Base-by-base conservation (phyloP, 305 asterid genomes). In the Fraxinus ornus region DNA sequence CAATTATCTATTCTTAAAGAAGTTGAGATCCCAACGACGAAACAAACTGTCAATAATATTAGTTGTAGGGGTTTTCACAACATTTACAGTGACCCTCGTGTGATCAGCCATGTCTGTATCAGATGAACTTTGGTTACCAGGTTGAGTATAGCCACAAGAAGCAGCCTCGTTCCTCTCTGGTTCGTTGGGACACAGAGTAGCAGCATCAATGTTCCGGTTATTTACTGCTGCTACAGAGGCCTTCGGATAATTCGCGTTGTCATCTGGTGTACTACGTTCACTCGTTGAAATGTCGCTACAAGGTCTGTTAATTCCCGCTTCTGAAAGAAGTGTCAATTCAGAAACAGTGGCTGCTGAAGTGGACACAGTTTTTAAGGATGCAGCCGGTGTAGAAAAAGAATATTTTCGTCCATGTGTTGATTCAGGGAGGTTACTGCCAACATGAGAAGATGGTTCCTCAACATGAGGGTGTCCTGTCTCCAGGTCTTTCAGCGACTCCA, bases 21-120 rank as follows among this genome's bases (percentile, higher is more conserved):
- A 91, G 83, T 86, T 92, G 82, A 92, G 86, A 89, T 95, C 98
- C 98, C 97, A 93, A 28, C 98, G 93, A 21, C 97, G 97, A 47
- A 90, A 72, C 78, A 93, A 81, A 76, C 98, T 95, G 57, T 92
- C 98, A 85, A 92, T 86, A 84, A 90, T 87, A 80, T 90, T 91
- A 71, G 82, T 84, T 7, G 95, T 66, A 2, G 94, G 94, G 84
- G 78, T 91, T 83, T 88, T 95, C 86, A 88, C 97, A n/a, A 91
- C 94, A 83, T 94, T 88, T 22, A 93, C 91, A 0, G 92, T 90
- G 37, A 94, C 98, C 80, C 80, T 92, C 15, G 95, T 92, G 28
- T 86, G 89, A 83, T 89, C 94, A 21, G 83, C 90, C 82, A 87
- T 78, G 83, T 90, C 92, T 39, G 60, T 76, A 22, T 77, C 90